Base-by-base conservation (phyloP, 306 rosid genomes). In the Pachyrhizus erosus region DNA sequence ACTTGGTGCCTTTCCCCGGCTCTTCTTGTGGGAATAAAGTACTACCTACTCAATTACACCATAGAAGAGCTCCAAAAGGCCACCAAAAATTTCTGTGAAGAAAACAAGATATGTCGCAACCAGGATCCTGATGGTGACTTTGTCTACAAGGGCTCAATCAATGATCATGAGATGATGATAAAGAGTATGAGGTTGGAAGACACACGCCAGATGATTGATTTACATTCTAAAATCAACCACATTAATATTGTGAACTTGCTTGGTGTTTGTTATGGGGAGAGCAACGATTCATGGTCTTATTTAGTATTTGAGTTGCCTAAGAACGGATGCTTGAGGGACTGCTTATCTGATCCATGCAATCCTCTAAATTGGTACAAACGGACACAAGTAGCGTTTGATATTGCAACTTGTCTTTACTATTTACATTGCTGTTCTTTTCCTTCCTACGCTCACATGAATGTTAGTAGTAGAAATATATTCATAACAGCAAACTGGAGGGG, bases 321-420 rank as follows among this genome's bases (percentile, higher is more conserved):
- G 51, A 91, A 88, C 45, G 94, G 92, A 14, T 80, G 88, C 73
- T 82, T 92, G 77, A 87, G 91, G 86, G 89, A 88, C 8, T 85
- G 90, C 78, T 72, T 91, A 34, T 66, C 87, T 3, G 88, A 84
- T 79, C 75, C 82, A 60, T 55, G 84, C 29, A 86, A 52, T 62
- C 40, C 83, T 60, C 70, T 88, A 15, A 48, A 27, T 20, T 92
- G 97, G 97, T 27, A 75, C 42, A 80, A 37, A 62, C 18, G 94
- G 48, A 83, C 86, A 46, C 91, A 89, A 77, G 88, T 91, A 64
- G 92, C 92, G 40, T 92, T 88, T 39, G 94, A 92, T 58, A 80
- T 91, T 73, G 97, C 92, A 61, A 89, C 91, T 27, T 92, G 93
- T 48, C 93, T 91, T 39, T 92, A 92, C 88, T 89, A 92, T 82